Evolutionary conservation across 192 early-diverging fungal species (phyloP), one percentile per base, ranked within the genome.

Genomic region (Rhizophagus clarus): DNA sequence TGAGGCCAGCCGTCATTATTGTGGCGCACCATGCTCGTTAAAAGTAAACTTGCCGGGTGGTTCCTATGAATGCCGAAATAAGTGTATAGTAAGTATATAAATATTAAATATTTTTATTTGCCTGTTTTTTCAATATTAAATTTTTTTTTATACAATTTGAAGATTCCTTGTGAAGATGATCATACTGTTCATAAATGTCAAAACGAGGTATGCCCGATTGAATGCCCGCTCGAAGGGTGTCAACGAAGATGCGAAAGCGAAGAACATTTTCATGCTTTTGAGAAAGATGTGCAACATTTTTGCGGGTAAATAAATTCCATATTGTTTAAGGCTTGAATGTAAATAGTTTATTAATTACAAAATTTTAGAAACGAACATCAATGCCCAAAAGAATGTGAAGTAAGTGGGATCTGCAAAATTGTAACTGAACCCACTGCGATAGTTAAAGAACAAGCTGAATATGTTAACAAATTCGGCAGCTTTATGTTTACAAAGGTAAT

Each of bases 401-500:
- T n/a, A 49, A 51, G 10, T 8, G 80, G 80, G 6, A 76, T 81
- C n/a, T 81, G 80, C 60, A 76, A 66, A 31, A 64, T 81, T 22
- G 26, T 69, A 8, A 81, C 72, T 45, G 72, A 75, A 34, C 68
- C 62, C 22, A 61, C 71, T 62, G 83, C 63, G n/a, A 83, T 80
- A 11, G n/a, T 66, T 68, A 81, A 77, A 77, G 84, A 86, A 83
- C 81, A 74, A 85, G 84, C 60, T 15, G 76, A 78, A 82, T 85
- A 75, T 68, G 82, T 61, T 4, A 66, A 67, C 60, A 86, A 75
- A 34, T 70, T 64, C 49, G 77, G 80, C 31, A 69, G 68, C 12
- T 81, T 81, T 56, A 73, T 71, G 37, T 79, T 70, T 62, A 79
- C 80, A 24, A 81, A 80, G 29, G 79, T 81, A 72, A 79, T 69